These are phyloP conservation scores for Rutstroemia sp. DNA, from an alignment of 2,329 filamentous ascomycete species.

Conservation along the genomic window DNA sequence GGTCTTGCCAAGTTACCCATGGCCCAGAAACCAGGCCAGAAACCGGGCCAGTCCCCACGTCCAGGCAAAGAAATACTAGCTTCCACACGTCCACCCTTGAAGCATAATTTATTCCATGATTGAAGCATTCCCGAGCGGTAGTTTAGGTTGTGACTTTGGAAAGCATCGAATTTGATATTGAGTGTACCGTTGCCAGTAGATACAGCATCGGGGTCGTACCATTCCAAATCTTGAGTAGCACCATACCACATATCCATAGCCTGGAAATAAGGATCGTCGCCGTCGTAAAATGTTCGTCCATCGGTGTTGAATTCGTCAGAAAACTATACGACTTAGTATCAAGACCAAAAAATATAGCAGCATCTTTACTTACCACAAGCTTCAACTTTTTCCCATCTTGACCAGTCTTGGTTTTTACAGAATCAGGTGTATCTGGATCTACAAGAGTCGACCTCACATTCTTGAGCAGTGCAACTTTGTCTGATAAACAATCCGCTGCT, in stretches of 20 bases:
- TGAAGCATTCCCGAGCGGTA: slow-evolving; percentile 70
- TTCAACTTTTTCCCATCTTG: slow-evolving; percentile 53
- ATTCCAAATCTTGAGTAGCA: slow-evolving; percentile 62
- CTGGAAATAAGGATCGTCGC: slow-evolving; percentile 62
- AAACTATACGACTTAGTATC: slow-evolving; percentile 37
- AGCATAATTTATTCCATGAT: slow-evolving; percentile 68
- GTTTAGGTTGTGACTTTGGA: slow-evolving; percentile 56
- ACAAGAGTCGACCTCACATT: slow-evolving; percentile 56
- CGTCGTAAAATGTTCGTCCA: slow-evolving; percentile 63
- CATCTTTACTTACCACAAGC: slow-evolving; percentile 45
- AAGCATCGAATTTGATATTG: slow-evolving; percentile 57
- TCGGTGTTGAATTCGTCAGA: slow-evolving; percentile 65
- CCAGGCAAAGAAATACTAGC: slow-evolving; percentile 65
- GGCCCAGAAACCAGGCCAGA: slow-evolving; percentile 71
- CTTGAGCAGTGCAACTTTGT: slow-evolving; percentile 40
- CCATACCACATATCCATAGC: slow-evolving; percentile 67
- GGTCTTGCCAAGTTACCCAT: slow-evolving; percentile 68
- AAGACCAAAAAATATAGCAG: neutral
- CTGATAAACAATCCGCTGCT: slow-evolving; percentile 34
- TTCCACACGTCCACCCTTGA: slow-evolving; percentile 63
- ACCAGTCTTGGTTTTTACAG: slow-evolving; percentile 46
- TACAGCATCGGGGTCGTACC: slow-evolving; percentile 63
- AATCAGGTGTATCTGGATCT: slow-evolving; percentile 59
- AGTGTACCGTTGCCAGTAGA: slow-evolving; percentile 55
- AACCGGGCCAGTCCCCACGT: slow-evolving; percentile 56